Evolutionary conservation across 164 flowering plant genomes (phyloP), one percentile per base, ranked within the genome.

Genomic region (Malania oleifera): DNA sequence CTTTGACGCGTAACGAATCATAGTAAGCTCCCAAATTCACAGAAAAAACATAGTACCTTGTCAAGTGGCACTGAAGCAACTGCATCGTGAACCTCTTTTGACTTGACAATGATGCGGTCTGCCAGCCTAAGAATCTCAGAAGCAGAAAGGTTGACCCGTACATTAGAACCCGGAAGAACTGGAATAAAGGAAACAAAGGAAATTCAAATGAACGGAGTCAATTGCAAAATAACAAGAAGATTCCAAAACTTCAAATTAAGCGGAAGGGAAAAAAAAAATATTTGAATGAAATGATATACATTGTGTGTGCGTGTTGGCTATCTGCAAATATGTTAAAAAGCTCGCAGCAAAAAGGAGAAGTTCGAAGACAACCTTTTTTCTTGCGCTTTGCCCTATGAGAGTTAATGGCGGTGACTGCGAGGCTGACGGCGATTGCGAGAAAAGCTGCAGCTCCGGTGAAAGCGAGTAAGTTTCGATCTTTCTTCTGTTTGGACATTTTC

Each of bases 31-130:
- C 14, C 8, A 12, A 7, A 50, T 26, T 6, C 8, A 15, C 4
- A 26, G 1, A 4, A 0, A 18, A 20, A 17, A 54, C 18, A 19
- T n/a, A 40, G 20, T 52, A 87, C 99, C 89, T 85, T 86, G 55
- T 89, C 85, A 15, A 85, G 82, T 0, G 95, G 89, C 62, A 95
- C 76, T 0, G 96, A 81, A 67, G 93, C 96, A 39, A 89, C 85
- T 8, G 81, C 76, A 69, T 91, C 89, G 57, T 90, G 86, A 66
- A 90, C 95, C 54, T 64, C 66, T 59, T 85, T 90, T 11, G 97
- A 88, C 70, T 77, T 79, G n/a, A 82, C 75, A 58, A 95, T 72
- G 26, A 93, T 67, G 12, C 58, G 72, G 60, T 88, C 88, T 7
- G 96, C 84, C 38, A 93, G 60, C 62, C 73, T 86, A 29, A 78